Evolutionary conservation across 129 eudicot genomes (phyloP), one percentile per base, ranked within the genome.

Genomic region (Mikania micrantha): DNA sequence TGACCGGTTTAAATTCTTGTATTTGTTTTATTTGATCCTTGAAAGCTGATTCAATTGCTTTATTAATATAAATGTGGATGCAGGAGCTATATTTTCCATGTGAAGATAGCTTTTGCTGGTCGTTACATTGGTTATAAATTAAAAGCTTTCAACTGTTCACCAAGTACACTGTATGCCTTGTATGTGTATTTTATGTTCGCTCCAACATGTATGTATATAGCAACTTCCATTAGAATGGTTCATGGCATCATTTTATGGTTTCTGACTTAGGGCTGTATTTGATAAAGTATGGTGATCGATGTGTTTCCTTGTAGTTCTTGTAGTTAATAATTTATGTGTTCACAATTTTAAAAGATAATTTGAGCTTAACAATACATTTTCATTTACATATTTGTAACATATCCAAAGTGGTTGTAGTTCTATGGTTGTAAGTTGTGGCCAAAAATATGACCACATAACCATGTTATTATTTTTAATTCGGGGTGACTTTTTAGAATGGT

Each of bases 41-140:
- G 44, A 40, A 42, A 65, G 44, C 36, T 74, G 15, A 52, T 70
- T 39, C 32, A 19, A 16, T 47, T 48, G 7, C 4, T 57, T 27
- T 1, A 42, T 13, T 10, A 65, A 59, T 29, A 17, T 7, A 45
- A 25, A 25, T 5, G 31, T 61, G 64, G 21, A 25, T 74, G 77
- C 96, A 91, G 96, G 95, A 91, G 27, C 66, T 85, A 72, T 78
- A 77, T 49, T 85, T 91, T 72, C 40, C 78, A 28, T 81, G 82
- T 41, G 85, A 91, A 69, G 90, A 87, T 83, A 81, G 86, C 45
- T 3, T 73, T n/a, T 54, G 69, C 40, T 77, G 67, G 69, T 61
- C 72, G 80, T 70, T 81, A 54, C 85, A 79, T 69, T 58, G 71
- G 38, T 38, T 76, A 1, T 60, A 74, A 40, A 62, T 20, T 10